phyloP scores from a whole-genome alignment of 345 rosid species.

The Rhizophora apiculata region DNA sequence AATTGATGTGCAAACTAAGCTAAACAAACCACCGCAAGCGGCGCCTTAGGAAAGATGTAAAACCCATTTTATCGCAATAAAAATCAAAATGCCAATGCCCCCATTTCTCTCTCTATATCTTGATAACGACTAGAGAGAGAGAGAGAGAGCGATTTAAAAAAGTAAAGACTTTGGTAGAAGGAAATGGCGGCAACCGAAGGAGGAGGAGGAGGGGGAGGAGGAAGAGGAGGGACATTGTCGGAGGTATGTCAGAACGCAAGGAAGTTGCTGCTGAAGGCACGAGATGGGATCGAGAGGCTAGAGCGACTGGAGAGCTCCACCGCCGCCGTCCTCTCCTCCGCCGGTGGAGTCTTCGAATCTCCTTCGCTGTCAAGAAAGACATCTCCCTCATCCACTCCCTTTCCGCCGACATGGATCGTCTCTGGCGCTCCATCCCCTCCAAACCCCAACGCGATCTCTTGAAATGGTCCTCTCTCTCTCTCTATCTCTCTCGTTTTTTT shows the following conservation, averaged over 20 bases:
- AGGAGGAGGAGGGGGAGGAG: slow-evolving; percentile 49
- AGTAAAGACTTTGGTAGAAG: background rate
- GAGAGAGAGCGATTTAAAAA: background rate
- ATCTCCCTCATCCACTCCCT: slow-evolving; percentile 55
- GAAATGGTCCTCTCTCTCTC: slow-evolving; percentile 48
- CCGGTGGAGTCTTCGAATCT: slow-evolving; percentile 50
- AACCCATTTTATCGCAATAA: background rate
- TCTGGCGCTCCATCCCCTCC: slow-evolving; percentile 73
- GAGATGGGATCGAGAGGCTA: slow-evolving; percentile 80
- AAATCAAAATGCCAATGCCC: too few species aligned
- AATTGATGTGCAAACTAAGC: background rate
- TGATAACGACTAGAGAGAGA: background rate
- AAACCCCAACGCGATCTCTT: slow-evolving; percentile 92
- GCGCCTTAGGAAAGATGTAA: background rate
- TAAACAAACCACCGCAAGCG: too few species aligned
- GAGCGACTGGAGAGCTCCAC: slow-evolving; percentile 67
- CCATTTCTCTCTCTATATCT: too few species aligned
- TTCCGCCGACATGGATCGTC: slow-evolving; percentile 74
- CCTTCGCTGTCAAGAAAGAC: slow-evolving; percentile 65
- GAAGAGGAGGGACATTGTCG: slow-evolving; percentile 66
- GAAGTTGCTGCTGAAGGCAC: slow-evolving; percentile 56
- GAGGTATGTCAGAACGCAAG: slow-evolving; percentile 59
- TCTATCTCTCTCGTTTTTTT: background rate
- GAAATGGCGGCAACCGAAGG: slow-evolving; percentile 19
- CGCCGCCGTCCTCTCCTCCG: slow-evolving; percentile 15